Conservation (phyloP, 176 grass and related monocot genomes). For the Juncus effusus region DNA sequence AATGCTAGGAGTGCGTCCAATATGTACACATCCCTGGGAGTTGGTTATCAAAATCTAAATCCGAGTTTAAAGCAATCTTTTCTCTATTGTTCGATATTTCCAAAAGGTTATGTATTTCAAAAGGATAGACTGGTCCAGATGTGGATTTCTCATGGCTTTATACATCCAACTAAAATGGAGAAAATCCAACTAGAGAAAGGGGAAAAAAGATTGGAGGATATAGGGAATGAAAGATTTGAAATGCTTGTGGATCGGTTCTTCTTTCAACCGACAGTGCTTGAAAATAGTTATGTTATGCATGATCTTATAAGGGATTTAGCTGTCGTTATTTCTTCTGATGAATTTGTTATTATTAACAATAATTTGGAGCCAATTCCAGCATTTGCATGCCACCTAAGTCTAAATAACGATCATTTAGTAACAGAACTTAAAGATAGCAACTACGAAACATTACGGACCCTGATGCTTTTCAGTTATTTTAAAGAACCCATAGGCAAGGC, state of each 20-base stretch:
- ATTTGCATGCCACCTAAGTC: constrained; percentile 10
- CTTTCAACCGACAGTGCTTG: too few species aligned
- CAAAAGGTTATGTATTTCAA: constrained; percentile 29
- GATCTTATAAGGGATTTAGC: constrained; percentile 33
- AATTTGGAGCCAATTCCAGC: constrained; percentile 2
- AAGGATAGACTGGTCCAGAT: constrained; percentile 43
- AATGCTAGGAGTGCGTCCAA: constrained; percentile 2
- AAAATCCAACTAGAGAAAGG: neutral
- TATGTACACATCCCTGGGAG: constrained; percentile 29
- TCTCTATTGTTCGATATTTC: constrained; percentile 43
- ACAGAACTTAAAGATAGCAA: neutral
- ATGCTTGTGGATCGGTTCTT: constrained; percentile 8
- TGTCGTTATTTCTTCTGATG: constrained; percentile 23
- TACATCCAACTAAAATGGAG: neutral
- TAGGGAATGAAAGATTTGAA: constrained; percentile 27
- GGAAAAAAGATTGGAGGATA: neutral
- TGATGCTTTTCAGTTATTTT: constrained; percentile 34
- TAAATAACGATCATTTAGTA: constrained; percentile 7
- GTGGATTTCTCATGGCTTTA: constrained; percentile 44
- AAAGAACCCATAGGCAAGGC: constrained; percentile 6
- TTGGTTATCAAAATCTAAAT: constrained; percentile 31
- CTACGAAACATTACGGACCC: constrained; percentile 7
- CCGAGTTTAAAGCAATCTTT: constrained; percentile 36
- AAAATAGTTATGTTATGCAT: constrained; percentile 12
- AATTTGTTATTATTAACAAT: constrained; percentile 14